phyloP scores from a whole-genome alignment of 257 asterid genomes.

The Primulina eburnea region DNA sequence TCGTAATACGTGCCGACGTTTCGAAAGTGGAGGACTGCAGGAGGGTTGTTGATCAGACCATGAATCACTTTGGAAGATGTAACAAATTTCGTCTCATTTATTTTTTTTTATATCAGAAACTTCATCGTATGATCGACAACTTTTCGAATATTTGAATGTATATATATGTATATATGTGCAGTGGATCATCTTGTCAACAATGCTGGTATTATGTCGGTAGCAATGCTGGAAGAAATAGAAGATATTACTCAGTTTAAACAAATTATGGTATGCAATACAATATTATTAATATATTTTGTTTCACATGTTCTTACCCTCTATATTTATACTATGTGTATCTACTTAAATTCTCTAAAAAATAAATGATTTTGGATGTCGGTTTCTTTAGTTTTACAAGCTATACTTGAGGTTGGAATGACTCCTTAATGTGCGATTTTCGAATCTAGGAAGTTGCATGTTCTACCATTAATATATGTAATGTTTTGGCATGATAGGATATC shows the following conservation, averaged over 20 bases:
- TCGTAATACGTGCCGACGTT: conserved; percentile 46
- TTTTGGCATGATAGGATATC: conserved; percentile 40
- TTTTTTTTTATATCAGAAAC: not conserved
- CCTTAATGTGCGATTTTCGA: too few species aligned
- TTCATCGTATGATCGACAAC: too few species aligned
- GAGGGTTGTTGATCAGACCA: conserved; percentile 45
- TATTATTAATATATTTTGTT: too few species aligned
- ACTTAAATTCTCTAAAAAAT: too few species aligned
- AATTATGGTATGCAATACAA: conserved; percentile 33
- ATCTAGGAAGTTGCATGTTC: not conserved
- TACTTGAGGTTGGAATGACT: too few species aligned
- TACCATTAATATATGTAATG: too few species aligned
- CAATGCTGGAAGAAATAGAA: conserved; percentile 51
- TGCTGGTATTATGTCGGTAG: conserved; percentile 43
- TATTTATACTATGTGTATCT: too few species aligned
- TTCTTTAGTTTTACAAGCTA: too few species aligned
- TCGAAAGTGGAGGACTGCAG: conserved; percentile 53
- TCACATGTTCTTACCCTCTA: too few species aligned
- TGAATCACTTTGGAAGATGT: conserved; percentile 59
- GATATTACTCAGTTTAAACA: conserved; percentile 40
- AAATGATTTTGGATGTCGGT: too few species aligned
- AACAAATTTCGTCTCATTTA: not conserved
- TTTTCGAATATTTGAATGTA: too few species aligned
- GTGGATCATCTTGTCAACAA: conserved; percentile 75
- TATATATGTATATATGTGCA: conserved; percentile 15